Evolutionary conservation across 2,329 filamentous ascomycete species (phyloP), one percentile per base, ranked within the genome.

Genomic region (Microcyclospora tardicrescens): DNA sequence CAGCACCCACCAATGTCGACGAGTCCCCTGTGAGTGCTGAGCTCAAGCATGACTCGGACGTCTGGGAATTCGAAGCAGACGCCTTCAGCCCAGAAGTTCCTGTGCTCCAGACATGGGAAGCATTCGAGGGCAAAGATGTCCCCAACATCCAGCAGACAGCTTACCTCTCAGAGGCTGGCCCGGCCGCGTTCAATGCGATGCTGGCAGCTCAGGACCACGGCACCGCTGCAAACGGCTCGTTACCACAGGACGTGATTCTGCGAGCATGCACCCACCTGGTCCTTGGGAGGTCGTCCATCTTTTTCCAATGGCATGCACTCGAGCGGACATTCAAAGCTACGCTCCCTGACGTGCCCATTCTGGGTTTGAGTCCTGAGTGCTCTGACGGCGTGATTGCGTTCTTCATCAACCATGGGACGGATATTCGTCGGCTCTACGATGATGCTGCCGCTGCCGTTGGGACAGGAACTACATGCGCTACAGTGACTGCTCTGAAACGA

Each of bases 151-250:
- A 64, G n/a, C 53, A 63, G 5, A 54, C 63, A 4, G 58, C 69
- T 2, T 79, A 82, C 44, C 61, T 86, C 10, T 79, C 76, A 2
- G 84, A 91, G 59, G 75, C 77, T 19, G 80, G 80, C 0, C 65
- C 79, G 1, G 58, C 58, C 9, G 68, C 72, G 2, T 83, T 84
- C 43, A 81, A 89, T 61, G 73, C 79, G 6, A 65, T 77, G 2
- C 48, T 81, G 3, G 58, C 61, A 44, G 68, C 43, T 64, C 57
- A 38, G 51, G 67, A 28, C 48, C 12, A 32, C 10, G 30, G 30
- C 12, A 15, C 30, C 4, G 12, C 12, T 10, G 27, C 54, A 47
- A 34, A 68, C 29, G 56, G 56, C 19, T 50, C 67, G 5, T 33
- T 68, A 2, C 59, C 59, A 13, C 51, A 53, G 12, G 49, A 62